phyloP scores from a whole-genome alignment of 257 asterid genomes.

The Solanum dulcamara region DNA sequence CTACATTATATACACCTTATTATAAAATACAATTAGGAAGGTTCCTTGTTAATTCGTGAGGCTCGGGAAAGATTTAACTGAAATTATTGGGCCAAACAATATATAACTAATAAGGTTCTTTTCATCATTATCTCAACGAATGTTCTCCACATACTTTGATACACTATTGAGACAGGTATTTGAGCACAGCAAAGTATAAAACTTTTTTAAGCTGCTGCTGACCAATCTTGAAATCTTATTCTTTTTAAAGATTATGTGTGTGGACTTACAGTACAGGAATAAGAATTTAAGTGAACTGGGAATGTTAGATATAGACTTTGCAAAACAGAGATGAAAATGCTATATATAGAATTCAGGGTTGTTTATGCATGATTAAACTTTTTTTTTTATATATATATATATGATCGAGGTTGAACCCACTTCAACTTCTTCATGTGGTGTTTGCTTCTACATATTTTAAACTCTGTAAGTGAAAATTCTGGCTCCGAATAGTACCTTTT shows the following conservation, averaged over 20 bases:
- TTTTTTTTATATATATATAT: rapidly evolving
- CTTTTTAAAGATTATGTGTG: background rate
- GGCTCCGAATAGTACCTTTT: background rate
- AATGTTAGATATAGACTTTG: background rate
- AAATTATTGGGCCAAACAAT: background rate
- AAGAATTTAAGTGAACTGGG: background rate
- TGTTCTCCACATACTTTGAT: background rate
- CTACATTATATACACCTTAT: background rate
- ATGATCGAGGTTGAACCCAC: background rate
- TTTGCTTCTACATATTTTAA: too few relatives aligned
- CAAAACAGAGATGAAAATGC: background rate
- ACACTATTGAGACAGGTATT: background rate
- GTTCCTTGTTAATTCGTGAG: background rate
- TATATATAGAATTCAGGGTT: background rate
- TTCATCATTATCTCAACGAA: background rate
- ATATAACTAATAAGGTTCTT: background rate
- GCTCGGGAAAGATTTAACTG: background rate
- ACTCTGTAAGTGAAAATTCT: background rate
- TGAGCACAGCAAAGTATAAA: background rate
- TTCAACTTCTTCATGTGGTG: too few relatives aligned
- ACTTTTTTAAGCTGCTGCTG: background rate
- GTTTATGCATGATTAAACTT: background rate
- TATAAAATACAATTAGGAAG: background rate
- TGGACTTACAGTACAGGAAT: background rate
- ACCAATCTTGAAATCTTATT: background rate